These are phyloP conservation scores for Bipolaris oryzae DNA, from an alignment of 2,329 filamentous ascomycete species.

Conservation along the genomic window DNA sequence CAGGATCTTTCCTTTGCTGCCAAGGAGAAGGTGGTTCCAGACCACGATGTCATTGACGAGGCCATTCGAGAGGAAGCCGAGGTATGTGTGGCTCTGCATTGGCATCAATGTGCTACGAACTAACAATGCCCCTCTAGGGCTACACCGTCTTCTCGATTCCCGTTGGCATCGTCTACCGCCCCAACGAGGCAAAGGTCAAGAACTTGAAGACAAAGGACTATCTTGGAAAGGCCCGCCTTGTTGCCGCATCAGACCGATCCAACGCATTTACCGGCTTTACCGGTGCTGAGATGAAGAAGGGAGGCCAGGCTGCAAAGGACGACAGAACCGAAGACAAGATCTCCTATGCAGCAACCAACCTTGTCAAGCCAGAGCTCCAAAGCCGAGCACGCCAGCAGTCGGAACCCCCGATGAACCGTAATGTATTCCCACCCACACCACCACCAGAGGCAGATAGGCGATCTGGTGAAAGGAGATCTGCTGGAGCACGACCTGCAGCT, in stretches of 20 bases:
- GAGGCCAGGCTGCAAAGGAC: slow-evolving; percentile 65
- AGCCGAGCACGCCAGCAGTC: slow-evolving; percentile 81
- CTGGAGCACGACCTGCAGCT: slow-evolving; percentile 22
- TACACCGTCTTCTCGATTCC: slow-evolving; percentile 99
- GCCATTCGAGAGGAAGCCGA: slow-evolving; percentile 92
- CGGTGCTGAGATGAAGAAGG: slow-evolving; percentile 78
- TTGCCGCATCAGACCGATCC: slow-evolving; percentile 81
- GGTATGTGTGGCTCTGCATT: slow-evolving; percentile 56
- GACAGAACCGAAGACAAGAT: slow-evolving; percentile 83
- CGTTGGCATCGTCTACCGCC: slow-evolving; percentile 91
- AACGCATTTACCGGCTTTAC: slow-evolving; percentile 85
- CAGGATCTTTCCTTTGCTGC: slow-evolving; percentile 88
- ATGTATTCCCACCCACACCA: slow-evolving; percentile 96
- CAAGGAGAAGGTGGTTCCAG: slow-evolving; percentile 94
- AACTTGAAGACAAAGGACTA: slow-evolving; percentile 98
- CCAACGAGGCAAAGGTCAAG: slow-evolving; percentile 97
- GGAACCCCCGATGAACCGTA: slow-evolving; percentile 77
- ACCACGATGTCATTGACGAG: slow-evolving; percentile 98
- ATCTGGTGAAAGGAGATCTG: slow-evolving; percentile 29
- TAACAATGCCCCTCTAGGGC: slow-evolving; percentile 63
- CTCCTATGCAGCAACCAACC: slow-evolving; percentile 89
- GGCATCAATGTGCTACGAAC: slow-evolving; percentile 1
- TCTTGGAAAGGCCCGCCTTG: slow-evolving; percentile 90
- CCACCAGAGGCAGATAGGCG: slow-evolving; percentile 79
- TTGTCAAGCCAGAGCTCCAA: slow-evolving; percentile 83